A percentile compares a stretch with the other conserved stretches of the same genome.
phyloP scores from a whole-genome alignment of 805 yeast species.

The Ogataea siamensis region DNA sequence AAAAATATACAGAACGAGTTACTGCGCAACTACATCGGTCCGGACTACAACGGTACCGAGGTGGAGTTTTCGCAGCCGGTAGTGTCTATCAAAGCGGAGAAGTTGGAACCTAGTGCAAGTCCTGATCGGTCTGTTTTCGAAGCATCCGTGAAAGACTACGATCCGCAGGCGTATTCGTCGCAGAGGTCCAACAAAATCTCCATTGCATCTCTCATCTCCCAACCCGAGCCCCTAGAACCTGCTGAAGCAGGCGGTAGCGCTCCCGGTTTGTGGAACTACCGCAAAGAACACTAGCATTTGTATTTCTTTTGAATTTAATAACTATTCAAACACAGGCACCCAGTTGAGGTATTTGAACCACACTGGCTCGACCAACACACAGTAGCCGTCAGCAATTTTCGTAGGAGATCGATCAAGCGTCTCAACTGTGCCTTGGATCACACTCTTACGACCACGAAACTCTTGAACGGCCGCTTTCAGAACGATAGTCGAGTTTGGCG shows the following conservation, averaged over 20 bases:
- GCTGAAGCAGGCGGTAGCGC: conserved; percentile 5
- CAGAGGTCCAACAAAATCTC: conserved; percentile 16
- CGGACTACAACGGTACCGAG: not conserved
- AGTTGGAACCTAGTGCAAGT: conserved; percentile 1
- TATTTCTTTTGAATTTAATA: conserved; percentile 1
- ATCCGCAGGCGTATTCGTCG: conserved; percentile 2
- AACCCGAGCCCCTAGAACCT: conserved; percentile 1
- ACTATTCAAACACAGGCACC: conserved; percentile 40
- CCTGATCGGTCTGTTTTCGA: not conserved
- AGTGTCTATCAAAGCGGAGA: not conserved
- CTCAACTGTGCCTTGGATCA: conserved; percentile 65
- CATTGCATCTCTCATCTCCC: conserved; percentile 22
- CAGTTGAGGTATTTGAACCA: conserved; percentile 76
- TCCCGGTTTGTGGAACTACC: conserved; percentile 1
- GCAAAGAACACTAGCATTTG: not conserved
- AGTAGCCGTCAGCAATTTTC: conserved; percentile 54
- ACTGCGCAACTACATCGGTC: not conserved
- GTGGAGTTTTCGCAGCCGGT: not conserved
- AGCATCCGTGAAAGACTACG: not conserved
- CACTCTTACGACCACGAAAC: conserved; percentile 75
- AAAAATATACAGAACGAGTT: conserved; percentile 4
- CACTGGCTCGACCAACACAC: conserved; percentile 79
- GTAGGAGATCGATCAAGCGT: conserved; percentile 36
- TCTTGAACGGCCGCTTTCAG: conserved; percentile 65
- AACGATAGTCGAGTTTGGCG: conserved; percentile 62